phyloP scores from a whole-genome alignment of 768 basidiomycete genomes.

The Mycena haematopus region DNA sequence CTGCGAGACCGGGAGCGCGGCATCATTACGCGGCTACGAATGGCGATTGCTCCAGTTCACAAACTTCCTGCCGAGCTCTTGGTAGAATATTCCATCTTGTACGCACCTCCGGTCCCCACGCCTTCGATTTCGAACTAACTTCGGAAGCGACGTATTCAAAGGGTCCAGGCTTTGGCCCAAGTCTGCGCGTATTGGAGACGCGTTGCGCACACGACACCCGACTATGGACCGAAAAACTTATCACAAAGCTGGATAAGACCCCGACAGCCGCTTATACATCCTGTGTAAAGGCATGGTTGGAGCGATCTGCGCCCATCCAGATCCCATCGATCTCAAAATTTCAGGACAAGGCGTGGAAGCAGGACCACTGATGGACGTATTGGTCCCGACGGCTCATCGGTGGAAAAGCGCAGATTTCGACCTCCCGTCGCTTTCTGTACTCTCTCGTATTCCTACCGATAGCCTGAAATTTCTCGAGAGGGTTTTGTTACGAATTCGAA shows the following conservation, averaged over 20 bases:
- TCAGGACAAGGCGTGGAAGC: background rate
- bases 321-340: background rate
- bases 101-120: background rate
- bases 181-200: conserved; percentile 22
- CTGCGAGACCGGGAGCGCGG: conserved; percentile 23
- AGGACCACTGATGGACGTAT: background rate
- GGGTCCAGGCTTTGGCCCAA: conserved; percentile 5
- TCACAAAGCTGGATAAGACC: background rate
- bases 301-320: conserved; percentile 14
- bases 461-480: background rate
- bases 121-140: background rate
- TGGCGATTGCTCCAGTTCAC: conserved; percentile 15
- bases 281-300: conserved; percentile 9
- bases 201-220: conserved; percentile 20
- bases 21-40: conserved; percentile 4
- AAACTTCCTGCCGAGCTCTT: conserved; percentile 22
- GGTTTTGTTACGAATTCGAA: background rate
- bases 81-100: conserved; percentile 15
- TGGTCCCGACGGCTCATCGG: background rate
- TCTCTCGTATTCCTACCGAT: background rate
- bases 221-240: background rate
- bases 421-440: background rate
- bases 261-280: background rate
- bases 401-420: background rate
- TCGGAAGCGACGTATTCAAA: background rate